A percentile compares a stretch with the other conserved stretches of the same genome.
These are phyloP conservation scores for Durusdinium trenchii DNA, from an alignment of 73 alveolate species.

Conservation along the genomic window DNA sequence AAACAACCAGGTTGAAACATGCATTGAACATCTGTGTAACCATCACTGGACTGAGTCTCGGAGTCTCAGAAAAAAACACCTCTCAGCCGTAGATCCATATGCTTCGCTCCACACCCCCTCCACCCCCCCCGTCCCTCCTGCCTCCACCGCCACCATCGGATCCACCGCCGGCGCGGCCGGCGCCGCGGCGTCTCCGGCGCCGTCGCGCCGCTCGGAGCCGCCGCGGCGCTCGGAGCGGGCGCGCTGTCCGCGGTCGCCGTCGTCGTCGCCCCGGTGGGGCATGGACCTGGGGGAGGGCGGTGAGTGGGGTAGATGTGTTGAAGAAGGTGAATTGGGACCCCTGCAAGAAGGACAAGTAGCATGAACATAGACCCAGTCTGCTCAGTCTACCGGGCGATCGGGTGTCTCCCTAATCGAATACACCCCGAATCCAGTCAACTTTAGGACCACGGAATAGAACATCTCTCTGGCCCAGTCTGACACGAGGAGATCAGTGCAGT, in stretches of 20 bases:
- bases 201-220: neutral
- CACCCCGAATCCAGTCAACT: no score
- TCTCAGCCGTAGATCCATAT: neutral
- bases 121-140: neutral
- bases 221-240: slow-evolving; percentile 3
- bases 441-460: no score
- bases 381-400: no score
- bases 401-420: no score
- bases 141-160: neutral
- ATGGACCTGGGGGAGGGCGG: slow-evolving; percentile 42
- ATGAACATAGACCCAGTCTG: no score
- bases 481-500: no score
- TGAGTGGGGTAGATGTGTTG: neutral
- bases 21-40: no score
- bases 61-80: neutral
- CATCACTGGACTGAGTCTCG: no score
- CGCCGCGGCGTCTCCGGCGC: neutral
- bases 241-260: neutral
- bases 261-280: slow-evolving; percentile 50
- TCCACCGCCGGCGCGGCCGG: neutral
- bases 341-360: neutral
- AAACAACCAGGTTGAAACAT: no score
- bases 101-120: neutral
- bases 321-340: neutral
- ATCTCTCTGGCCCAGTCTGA: no score